These are phyloP conservation scores for Blastobotrys parvus DNA, from an alignment of 805 yeast species.

Conservation along the genomic window DNA sequence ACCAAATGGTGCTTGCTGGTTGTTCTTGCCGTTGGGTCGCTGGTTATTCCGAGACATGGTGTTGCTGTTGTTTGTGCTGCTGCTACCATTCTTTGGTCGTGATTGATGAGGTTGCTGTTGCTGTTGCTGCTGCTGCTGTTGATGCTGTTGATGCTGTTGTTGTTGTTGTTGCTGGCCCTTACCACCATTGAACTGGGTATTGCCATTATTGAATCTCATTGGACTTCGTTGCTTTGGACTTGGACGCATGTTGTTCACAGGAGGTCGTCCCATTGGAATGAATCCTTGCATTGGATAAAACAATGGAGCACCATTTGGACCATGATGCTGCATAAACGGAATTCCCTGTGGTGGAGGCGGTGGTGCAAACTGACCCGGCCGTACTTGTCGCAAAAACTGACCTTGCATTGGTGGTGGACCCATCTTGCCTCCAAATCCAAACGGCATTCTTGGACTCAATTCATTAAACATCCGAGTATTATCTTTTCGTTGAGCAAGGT, in stretches of 20 bases:
- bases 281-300: neutral
- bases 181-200: neutral
- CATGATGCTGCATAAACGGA: no score
- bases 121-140: slow-evolving; percentile 2
- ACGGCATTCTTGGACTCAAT: neutral
- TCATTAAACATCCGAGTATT: slow-evolving; percentile 15
- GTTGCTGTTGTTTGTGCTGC: slow-evolving; percentile 3
- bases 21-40: slow-evolving; percentile 3
- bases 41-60: slow-evolving; percentile 7
- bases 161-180: neutral
- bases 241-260: no score
- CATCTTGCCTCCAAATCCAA: slow-evolving; percentile 8
- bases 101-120: neutral
- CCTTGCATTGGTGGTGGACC: slow-evolving; percentile 18
- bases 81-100: slow-evolving; percentile 1
- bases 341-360: neutral
- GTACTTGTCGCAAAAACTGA: slow-evolving; percentile 16
- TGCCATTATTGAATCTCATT: no score
- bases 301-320: neutral
- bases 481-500: slow-evolving; percentile 64
- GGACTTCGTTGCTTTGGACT: no score
- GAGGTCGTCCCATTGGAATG: neutral
- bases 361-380: neutral
- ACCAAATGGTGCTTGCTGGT: slow-evolving; percentile 15
- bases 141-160: slow-evolving; percentile 3